A percentile compares a stretch with the other conserved stretches of the same genome.
Evolutionary conservation across 2,329 filamentous ascomycete species (phyloP).

Genomic region (Hypoxylon sp.): DNA sequence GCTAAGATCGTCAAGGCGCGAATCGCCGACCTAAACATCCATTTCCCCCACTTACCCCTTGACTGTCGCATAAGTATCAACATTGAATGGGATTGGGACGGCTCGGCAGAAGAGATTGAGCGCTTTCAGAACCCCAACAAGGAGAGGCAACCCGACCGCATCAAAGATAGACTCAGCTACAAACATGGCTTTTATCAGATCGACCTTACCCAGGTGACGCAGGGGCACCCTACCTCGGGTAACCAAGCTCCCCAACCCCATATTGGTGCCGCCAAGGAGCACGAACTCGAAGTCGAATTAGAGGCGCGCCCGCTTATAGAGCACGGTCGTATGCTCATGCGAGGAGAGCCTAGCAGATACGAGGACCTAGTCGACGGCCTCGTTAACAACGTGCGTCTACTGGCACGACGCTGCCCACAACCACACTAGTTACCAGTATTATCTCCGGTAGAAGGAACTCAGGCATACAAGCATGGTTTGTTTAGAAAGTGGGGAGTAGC

Average conservation of each 20-base stretch:
- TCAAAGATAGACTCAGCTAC: conserved; percentile 94
- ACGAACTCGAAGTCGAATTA: conserved; percentile 86
- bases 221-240: conserved; percentile 63
- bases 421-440: conserved; percentile 4
- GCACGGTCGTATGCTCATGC: conserved; percentile 72
- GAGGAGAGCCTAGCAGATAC: conserved; percentile 70
- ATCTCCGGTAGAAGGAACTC: background rate
- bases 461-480: background rate
- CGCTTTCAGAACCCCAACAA: conserved; percentile 55
- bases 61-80: conserved; percentile 97
- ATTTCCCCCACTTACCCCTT: conserved; percentile 81
- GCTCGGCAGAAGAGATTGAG: conserved; percentile 72
- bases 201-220: conserved; percentile 91
- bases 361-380: conserved; percentile 79
- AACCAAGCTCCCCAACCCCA: conserved; percentile 56
- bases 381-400: conserved; percentile 78
- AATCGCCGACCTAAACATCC: conserved; percentile 89
- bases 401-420: conserved; percentile 59
- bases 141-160: conserved; percentile 71
- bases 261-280: conserved; percentile 71
- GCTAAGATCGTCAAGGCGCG: conserved; percentile 92
- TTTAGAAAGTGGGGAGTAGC: background rate
- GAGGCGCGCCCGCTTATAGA: conserved; percentile 74
- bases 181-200: conserved; percentile 89
- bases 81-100: conserved; percentile 90